phyloP scores from a whole-genome alignment of 352 stramenopile species.

The Phytophthora pini region DNA sequence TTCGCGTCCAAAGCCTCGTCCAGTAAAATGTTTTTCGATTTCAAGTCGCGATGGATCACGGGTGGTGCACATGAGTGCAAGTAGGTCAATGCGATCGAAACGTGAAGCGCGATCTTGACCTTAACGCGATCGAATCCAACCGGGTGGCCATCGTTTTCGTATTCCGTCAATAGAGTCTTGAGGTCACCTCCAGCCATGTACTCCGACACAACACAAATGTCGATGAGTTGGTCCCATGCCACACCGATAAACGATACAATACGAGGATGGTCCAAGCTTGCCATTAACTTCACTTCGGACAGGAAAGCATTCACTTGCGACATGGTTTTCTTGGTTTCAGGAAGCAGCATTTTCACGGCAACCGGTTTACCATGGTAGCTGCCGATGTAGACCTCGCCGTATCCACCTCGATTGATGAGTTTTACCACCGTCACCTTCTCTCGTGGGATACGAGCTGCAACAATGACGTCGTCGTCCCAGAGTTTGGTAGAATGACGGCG shows the following conservation, averaged over 20 bases:
- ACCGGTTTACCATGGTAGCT: conserved; percentile 34
- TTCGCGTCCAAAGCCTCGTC: conserved; percentile 37
- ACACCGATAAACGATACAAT: conserved; percentile 57
- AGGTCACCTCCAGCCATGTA: conserved; percentile 57
- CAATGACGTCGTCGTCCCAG: conserved; percentile 50
- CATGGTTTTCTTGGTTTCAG: conserved; percentile 38
- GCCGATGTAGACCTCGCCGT: conserved; percentile 39
- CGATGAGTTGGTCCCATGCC: conserved; percentile 46
- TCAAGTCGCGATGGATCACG: conserved; percentile 54
- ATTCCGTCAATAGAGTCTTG: conserved; percentile 37
- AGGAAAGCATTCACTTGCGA: conserved; percentile 41
- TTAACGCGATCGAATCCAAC: conserved; percentile 41
- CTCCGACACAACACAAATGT: conserved; percentile 53
- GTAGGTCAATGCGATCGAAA: conserved; percentile 45
- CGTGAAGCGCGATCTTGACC: conserved; percentile 38
- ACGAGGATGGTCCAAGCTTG: conserved; percentile 38
- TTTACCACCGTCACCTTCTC: conserved; percentile 32
- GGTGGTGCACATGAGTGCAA: conserved; percentile 44
- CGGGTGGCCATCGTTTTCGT: conserved; percentile 26
- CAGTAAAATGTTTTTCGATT: conserved; percentile 52
- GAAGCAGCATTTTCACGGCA: conserved; percentile 34
- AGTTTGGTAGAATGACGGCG: conserved; percentile 15
- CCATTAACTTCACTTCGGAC: conserved; percentile 43
- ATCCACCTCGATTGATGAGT: conserved; percentile 41
- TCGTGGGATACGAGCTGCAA: conserved; percentile 25